These are phyloP conservation scores for Fusarium buharicum DNA, from an alignment of 2,329 filamentous ascomycete genomes.

Conservation along the genomic window DNA sequence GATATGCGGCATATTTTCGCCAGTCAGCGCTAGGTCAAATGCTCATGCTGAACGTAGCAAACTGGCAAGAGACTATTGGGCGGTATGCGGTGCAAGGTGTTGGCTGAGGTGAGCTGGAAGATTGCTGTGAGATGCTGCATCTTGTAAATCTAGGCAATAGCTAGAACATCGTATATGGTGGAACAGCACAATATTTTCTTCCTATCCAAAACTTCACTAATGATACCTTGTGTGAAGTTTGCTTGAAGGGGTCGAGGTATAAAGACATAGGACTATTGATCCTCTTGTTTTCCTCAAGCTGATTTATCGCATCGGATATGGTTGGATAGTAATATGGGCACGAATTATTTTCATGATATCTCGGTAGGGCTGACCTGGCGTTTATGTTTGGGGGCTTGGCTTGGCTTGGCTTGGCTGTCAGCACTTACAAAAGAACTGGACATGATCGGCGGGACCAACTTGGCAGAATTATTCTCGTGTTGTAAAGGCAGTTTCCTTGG, in stretches of 20 bases:
- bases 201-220: too few relatives aligned
- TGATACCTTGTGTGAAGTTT: too few relatives aligned
- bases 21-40: too few relatives aligned
- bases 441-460: not conserved
- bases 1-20: not conserved
- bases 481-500: too few relatives aligned
- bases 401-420: conserved; percentile 18
- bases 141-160: too few relatives aligned
- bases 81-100: not conserved
- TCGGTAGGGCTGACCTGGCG: conserved; percentile 20
- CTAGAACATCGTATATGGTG: too few relatives aligned
- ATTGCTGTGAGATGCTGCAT: not conserved
- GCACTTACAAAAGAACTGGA: conserved; percentile 5
- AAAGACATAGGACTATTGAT: not conserved
- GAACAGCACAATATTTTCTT: too few relatives aligned
- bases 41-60: not conserved
- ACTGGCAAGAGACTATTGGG: conserved; percentile 23
- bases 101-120: conserved; percentile 26
- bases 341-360: too few relatives aligned
- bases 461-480: not conserved
- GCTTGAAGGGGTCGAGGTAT: not conserved
- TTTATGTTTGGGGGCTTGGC: conserved; percentile 4
- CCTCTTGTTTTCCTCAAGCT: not conserved
- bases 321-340: too few relatives aligned
- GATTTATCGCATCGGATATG: too few relatives aligned